Evolutionary conservation across 2,329 filamentous ascomycete genomes (phyloP), one percentile per base, ranked within the genome.

Genomic region (Trichoderma koningiopsis): DNA sequence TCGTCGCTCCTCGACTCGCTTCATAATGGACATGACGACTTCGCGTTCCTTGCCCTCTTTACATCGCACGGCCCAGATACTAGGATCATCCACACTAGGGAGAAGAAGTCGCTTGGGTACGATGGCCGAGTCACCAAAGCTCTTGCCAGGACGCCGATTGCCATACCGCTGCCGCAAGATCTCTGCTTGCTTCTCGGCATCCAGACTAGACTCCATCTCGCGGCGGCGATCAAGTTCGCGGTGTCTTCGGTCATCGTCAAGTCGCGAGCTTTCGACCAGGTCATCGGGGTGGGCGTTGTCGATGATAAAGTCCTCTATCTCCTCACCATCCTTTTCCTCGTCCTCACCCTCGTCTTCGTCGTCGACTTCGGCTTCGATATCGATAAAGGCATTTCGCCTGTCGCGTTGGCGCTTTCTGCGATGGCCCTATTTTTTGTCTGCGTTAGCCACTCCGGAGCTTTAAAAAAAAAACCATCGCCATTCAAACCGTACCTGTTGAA

Each of bases 281-380:
- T 98, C 95, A 79, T 97, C 94, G 7, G 93, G 93, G 78, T 98
- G 94, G 72, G 92, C 92, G 78, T 97, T 92, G 73, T 93, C 92
- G 77, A 94, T 94, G 77, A 94, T 94, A 78, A 96, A 93, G 73
- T 92, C 91, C 69, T 93, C 93, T 65, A 90, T 89, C 73, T 91
- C 93, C 74, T 94, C 90, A 70, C 92, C 89, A 67, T 97, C 94
- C 74, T 96, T 93, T 74, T 97, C 95, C 63, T 96, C 93, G 72
- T 97, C 93, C 71, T 92, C 92, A 73, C 88, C 91, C 73, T 93
- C 92, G 75, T 97, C 94, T 75, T 97, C 94, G 72, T 97, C 96
- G 77, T 98, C 96, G 74, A 99, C 96, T 82, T 97, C 96, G 79
- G 96, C 96, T 85, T 99, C 96, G 76, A 95, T 93, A 89, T 99